Evolutionary conservation across 768 basidiomycete species (phyloP).

Genomic region (Lentinula detonsa): DNA sequence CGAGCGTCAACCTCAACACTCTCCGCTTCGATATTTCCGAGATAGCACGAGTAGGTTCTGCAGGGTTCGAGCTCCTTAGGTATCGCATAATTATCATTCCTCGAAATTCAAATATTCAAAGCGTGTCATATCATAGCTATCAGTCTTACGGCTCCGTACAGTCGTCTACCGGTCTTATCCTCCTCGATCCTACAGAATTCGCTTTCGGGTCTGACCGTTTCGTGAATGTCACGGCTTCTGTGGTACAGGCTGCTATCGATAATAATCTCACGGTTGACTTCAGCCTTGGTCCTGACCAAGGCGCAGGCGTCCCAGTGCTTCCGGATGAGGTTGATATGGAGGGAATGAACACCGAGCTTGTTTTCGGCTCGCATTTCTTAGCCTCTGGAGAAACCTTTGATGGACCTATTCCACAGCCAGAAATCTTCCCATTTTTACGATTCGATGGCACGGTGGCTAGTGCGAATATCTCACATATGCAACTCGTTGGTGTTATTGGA

Average conservation of each 20-base stretch:
- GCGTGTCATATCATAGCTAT: not conserved
- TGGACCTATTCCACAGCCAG: constrained; percentile 8
- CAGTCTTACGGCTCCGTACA: not conserved
- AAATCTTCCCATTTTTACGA: constrained; percentile 8
- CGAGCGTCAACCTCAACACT: constrained; percentile 1
- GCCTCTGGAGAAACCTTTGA: constrained; percentile 5
- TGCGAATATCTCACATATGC: constrained; percentile 11
- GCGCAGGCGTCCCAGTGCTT: constrained; percentile 11
- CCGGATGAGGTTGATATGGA: constrained; percentile 11
- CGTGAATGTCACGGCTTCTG: constrained; percentile 6
- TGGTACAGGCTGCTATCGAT: constrained; percentile 9
- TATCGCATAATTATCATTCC: not conserved
- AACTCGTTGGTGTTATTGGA: constrained; percentile 11
- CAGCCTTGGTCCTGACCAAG: constrained; percentile 12
- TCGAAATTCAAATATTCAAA: not conserved
- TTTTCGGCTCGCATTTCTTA: constrained; percentile 12
- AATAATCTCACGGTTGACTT: constrained; percentile 13
- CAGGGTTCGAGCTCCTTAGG: constrained; percentile 12
- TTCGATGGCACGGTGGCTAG: constrained; percentile 8
- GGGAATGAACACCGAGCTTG: constrained; percentile 13
- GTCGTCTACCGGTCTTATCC: constrained; percentile 3
- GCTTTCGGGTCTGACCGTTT: constrained; percentile 13
- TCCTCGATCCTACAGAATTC: constrained; percentile 11
- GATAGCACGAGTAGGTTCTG: constrained; percentile 10
- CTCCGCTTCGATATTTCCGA: constrained; percentile 9